Base-by-base conservation (phyloP, 2,329 filamentous ascomycete species). In the Xylaria sp. region DNA sequence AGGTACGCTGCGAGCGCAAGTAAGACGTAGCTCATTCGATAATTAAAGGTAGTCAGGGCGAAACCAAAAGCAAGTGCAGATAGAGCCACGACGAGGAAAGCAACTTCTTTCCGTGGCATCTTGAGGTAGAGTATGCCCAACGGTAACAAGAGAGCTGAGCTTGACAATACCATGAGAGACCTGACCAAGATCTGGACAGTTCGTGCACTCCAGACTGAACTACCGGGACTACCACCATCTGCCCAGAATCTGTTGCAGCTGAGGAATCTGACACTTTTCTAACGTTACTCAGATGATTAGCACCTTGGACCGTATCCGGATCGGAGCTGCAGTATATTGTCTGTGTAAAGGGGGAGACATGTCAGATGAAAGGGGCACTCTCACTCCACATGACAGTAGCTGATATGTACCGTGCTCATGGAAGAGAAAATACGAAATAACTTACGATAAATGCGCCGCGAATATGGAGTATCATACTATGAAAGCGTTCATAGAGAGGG, bases 401-500 rank as follows among this genome's bases (percentile, higher is more conserved):
- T 15, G 9, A 31, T 37, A 25, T 46, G 25, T 44, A 9, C 23
- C 8, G 3, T 34, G 31, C 48, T 3, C 25, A 28, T 15, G 48
- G 12, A n/a, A 48, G 13, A 65, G 13, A 20, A 2, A 34, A 44
- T 20, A 20, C 15, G 6, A 25, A 34, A 15, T 1, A 48, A 25
- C 61, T 50, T 41, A 67, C 66, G 1, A 59, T 25, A n/a, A 65
- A 37, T 9, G 56, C 55, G 20, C 3, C 39, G 5, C 61, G 48
- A 41, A 65, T 25, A n/a, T 50, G 55, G 9, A 60, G 31, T 3
- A 65, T 13, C 13, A 64, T 50, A 20, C 8, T 55, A 23, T 44
- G 18, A 9, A 67, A 60, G 10, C 60, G 54, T 23, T 67, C 60
- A 2, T 67, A 64, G 18, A 67, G 23, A 20, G 66, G 46, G 20